Base-by-base conservation (phyloP, 2,329 filamentous ascomycete genomes). In the Drechslerella coelobrocha region DNA sequence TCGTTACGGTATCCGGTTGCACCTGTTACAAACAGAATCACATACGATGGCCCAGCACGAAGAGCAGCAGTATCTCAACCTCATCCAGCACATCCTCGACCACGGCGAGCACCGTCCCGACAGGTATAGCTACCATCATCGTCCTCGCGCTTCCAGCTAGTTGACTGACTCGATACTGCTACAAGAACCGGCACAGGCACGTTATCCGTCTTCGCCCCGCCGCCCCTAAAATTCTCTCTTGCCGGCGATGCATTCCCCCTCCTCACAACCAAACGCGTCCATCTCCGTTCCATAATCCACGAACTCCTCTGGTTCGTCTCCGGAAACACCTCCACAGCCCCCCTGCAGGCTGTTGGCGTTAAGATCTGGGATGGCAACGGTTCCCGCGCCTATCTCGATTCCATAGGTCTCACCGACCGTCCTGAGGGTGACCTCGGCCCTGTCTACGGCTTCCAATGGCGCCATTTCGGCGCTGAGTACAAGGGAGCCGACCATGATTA, bases 351-450 rank as follows among this genome's bases (percentile, higher is more conserved):
- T 10, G 87, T 88, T 1, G 91, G 92, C 27, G 88, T 99, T 76
- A 95, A 95, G 80, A 99, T 99, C 78, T 99, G 94, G 94, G 94
- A 99, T 78, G 93, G 92, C 76, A 99, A 99, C 78, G 94, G 93
- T 45, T 92, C 88, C 50, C 90, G 94, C 75, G 89, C 88, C 77
- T 97, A 89, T 79, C 89, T 99, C 37, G 93, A 99, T 81, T 88
- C 83, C 73, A 85, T 94, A 0, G 93, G 93, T 0, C 84, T 97
- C 5, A 82, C 83, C 0, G 87, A 96, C 78, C 90, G 93, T 68
- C 90, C 86, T 56, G 89, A 88, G 19, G 94, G 94, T 73, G 94
- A 99, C 77, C 83, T 99, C 0, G 94, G 94, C 0, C 94, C 94
- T 27, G 92, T 97, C 0, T 99, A 99, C 78, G 94, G 94, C 1